Base-by-base conservation (phyloP, 768 basidiomycete genomes). In the Leccinum disarticulatum region DNA sequence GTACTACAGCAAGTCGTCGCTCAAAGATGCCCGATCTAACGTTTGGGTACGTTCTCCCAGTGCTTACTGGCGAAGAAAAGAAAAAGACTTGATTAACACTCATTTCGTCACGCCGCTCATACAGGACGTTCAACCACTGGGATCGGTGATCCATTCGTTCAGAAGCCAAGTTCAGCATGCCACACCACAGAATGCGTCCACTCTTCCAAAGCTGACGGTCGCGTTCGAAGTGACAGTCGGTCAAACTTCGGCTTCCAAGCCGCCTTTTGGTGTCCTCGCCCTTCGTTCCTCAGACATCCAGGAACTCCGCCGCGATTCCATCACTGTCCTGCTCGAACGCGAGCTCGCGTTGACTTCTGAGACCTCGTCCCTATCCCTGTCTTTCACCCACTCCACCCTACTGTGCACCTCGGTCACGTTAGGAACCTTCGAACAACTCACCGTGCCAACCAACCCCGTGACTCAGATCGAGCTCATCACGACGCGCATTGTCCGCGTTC, bases 121-220 rank as follows among this genome's bases (percentile, higher is more conserved):
- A 57, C 36, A 68, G 68, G 66, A 68, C 55, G 51, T 69, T 15
- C 63, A 63, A 54, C 68, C 60, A 50, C 28, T 28, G 6, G 68
- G 64, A 31, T 3, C 61, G 3, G 30, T 57, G 30, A 36, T 36
- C 15, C 68, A 67, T 43, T 54, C 63, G 3, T 47, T 54, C 14
- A 53, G 61, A 55, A 55, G 43, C 17, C 56, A 52, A 35, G 52
- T 22, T 25, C 38, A 8, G 51, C 13, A 56, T 17, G 43, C n/a
- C n/a, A n/a, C 59, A 33, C 57, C n/a, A 25, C 48, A 57, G 14
- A 70, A 70, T 22, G 19, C 48, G 3, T 22, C 61, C n/a, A 35
- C 61, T 6, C 66, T 70, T 2, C 68, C 68, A 11, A 65, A 8
- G 27, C 60, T 70, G 25, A 68, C 60, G 2, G 41, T 68, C 43